Conservation (phyloP, 139 green algal genomes). For the Chlamydomonas schloesseri region DNA sequence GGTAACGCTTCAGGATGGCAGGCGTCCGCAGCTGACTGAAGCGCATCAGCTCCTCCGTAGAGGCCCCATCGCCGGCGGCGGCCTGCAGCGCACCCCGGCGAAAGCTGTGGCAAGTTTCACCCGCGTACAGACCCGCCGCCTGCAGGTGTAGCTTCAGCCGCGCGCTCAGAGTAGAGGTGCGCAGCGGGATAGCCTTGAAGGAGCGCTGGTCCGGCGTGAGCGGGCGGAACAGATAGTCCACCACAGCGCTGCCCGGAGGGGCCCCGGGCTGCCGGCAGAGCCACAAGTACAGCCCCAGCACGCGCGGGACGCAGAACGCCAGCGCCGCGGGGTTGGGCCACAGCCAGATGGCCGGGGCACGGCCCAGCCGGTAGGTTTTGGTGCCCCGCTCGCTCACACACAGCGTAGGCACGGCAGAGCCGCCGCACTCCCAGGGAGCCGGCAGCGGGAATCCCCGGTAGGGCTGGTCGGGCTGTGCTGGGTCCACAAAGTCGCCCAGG, state of each 20-base stretch:
- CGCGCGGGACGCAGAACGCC: not conserved
- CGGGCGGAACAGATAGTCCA: not conserved
- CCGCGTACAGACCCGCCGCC: not conserved
- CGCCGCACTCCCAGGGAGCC: not conserved
- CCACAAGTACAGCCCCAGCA: not conserved
- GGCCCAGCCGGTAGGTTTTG: not conserved
- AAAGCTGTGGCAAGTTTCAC: slow-evolving; percentile 25
- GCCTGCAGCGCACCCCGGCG: not conserved
- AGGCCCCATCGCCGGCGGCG: not conserved
- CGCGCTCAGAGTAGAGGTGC: not conserved
- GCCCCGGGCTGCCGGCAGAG: not conserved
- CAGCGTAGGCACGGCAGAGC: not conserved
- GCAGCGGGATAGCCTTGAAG: not conserved
- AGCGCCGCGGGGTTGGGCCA: not conserved
- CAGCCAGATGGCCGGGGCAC: not conserved
- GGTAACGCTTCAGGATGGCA: too few species aligned
- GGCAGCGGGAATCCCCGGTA: not conserved
- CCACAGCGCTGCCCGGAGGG: not conserved
- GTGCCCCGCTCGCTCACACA: not conserved
- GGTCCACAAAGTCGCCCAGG: slow-evolving; percentile 2
- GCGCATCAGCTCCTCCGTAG: not conserved
- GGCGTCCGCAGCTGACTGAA: not conserved
- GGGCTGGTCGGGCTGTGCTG: not conserved
- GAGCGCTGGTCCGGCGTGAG: not conserved
- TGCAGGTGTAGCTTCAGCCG: not conserved